phyloP scores from a whole-genome alignment of 1,284 basidiomycete genomes.

The Xanthoconium separans region DNA sequence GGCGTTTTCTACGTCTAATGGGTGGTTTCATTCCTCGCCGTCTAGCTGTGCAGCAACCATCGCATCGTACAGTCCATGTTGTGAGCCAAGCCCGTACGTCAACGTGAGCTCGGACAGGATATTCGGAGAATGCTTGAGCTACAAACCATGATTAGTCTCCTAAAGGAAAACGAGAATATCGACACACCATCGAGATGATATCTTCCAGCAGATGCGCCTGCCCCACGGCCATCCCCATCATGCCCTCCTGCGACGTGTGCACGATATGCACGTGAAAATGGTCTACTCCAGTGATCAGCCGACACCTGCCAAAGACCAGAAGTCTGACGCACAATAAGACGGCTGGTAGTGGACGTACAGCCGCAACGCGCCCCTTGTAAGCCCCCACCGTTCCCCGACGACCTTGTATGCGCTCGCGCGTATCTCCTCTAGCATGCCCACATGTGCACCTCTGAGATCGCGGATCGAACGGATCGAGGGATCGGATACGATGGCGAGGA shows the following conservation, averaged over 20 bases:
- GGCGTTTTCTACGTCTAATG: too few relatives aligned
- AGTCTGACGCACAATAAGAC: slow-evolving; percentile 76
- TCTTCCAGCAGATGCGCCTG: slow-evolving; percentile 95
- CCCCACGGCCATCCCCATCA: slow-evolving; percentile 78
- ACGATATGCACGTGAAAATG: slow-evolving; percentile 97
- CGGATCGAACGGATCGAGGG: slow-evolving; percentile 64
- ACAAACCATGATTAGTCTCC: slow-evolving; percentile 54
- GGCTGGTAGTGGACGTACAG: slow-evolving; percentile 96
- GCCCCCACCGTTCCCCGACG: slow-evolving; percentile 61
- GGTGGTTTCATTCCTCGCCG: neutral
- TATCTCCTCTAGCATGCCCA: too few relatives aligned
- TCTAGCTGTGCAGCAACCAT: slow-evolving; percentile 21
- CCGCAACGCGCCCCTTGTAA: slow-evolving; percentile 60
- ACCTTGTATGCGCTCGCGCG: too few relatives aligned
- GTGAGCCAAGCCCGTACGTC: slow-evolving; percentile 80
- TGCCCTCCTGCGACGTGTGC: slow-evolving; percentile 60
- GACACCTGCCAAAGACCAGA: too few relatives aligned
- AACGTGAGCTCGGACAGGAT: slow-evolving; percentile 73
- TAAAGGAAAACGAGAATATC: neutral
- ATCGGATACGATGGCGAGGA: slow-evolving; percentile 68
- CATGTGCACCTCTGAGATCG: slow-evolving; percentile 54
- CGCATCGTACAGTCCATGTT: slow-evolving; percentile 26
- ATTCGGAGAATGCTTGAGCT: slow-evolving; percentile 35
- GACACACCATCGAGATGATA: slow-evolving; percentile 73
- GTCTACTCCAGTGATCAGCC: slow-evolving; percentile 48